Evolutionary conservation across 2,329 filamentous ascomycete genomes (phyloP), one percentile per base, ranked within the genome.

Genomic region (Diplodia mutila): DNA sequence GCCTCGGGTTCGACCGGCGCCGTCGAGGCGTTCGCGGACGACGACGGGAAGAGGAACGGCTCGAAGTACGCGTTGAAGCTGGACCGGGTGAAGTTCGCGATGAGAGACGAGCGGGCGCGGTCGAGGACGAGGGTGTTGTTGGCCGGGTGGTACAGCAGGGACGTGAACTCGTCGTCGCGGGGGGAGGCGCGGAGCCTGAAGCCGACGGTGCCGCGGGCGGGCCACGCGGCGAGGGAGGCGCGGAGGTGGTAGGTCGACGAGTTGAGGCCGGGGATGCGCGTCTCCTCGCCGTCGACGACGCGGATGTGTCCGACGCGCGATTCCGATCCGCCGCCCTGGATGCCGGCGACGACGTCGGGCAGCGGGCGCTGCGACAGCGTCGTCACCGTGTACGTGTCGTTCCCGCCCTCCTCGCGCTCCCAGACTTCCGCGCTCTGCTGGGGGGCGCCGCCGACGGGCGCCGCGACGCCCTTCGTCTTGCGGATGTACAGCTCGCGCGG

Each of bases 401-500:
- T 37, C 2, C 46, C 32, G 6, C 23, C 34, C 9, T 16, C 18
- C 16, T 64, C 61, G 1, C 12, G 6, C 49, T 64, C 46, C 61
- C 61, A 64, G 18, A 64, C 51, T 34, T 80, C 79, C 57, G 81
- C 73, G 16, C 71, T 66, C 9, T 77, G 71, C 66, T 77, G 73
- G 66, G 75, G 75, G n/a, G 77, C 71, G 29, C 73, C 70, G 5
- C 75, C 75, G 71, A 77, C 72, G 29, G 72, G 66, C 66, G 81
- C 79, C 63, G 77, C 69, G 6, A 84, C 75, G 34, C 77, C 73
- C 27, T 72, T 74, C 29, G 77, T 78, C 70, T 80, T 80, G 68
- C 81, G 81, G 53, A 82, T 80, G 70, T 82, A 84, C 65, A 83
- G 78, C 72, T 84, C 80, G 21, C 81, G 76, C 14, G 81, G 80